These are phyloP conservation scores for Chrysoporthe puriensis DNA, from an alignment of 2,329 filamentous ascomycete species.

Conservation along the genomic window DNA sequence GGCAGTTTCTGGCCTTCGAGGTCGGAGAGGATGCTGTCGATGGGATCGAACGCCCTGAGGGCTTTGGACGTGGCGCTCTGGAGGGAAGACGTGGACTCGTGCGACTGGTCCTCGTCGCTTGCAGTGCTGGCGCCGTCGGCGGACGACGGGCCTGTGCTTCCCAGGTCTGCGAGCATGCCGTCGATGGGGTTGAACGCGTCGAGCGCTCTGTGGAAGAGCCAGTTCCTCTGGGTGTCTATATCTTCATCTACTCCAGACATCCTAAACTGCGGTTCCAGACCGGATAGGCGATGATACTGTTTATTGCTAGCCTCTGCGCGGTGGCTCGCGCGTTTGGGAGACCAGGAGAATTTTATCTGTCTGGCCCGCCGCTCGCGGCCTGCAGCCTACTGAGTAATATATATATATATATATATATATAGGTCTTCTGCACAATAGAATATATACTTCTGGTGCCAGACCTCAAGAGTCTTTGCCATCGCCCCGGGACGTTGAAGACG, in stretches of 20 bases:
- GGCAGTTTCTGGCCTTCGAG: neutral
- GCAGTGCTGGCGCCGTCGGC: neutral
- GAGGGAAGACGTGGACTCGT: neutral
- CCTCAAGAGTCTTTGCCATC: neutral
- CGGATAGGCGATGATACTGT: neutral
- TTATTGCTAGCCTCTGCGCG: neutral
- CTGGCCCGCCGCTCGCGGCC: too few species aligned
- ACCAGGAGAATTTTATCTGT: neutral
- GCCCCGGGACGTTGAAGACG: too few species aligned
- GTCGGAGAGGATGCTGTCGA: neutral
- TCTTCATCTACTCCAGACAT: neutral
- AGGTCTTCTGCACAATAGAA: neutral
- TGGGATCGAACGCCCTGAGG: neutral
- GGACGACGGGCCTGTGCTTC: neutral
- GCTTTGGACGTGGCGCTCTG: neutral
- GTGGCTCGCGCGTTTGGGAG: neutral
- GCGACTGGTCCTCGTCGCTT: neutral
- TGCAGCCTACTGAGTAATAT: neutral
- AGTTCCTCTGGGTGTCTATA: neutral
- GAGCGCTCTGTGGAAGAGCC: neutral
- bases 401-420: neutral
- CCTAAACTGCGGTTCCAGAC: neutral
- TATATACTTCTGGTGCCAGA: neutral
- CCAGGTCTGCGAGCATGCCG: neutral
- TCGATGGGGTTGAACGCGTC: neutral